phyloP scores from a whole-genome alignment of 1,139 yeast genomes.

The Eremothecium gossypii region DNA sequence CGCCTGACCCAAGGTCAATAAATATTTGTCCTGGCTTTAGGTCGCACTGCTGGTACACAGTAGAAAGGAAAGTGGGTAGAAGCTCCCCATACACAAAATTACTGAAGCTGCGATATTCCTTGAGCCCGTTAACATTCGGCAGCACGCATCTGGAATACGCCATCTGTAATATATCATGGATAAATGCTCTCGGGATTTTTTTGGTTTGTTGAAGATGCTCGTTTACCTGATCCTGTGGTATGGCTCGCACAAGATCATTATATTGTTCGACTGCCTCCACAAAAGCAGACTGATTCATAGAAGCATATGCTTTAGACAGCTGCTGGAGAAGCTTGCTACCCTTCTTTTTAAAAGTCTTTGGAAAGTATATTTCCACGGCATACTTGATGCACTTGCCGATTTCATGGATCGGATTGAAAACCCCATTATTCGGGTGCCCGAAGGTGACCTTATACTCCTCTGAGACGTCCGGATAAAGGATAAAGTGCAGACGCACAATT shows the following conservation, averaged over 20 bases:
- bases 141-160: conserved; percentile 73
- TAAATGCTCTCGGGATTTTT: conserved; percentile 44
- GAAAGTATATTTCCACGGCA: conserved; percentile 37
- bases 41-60: conserved; percentile 55
- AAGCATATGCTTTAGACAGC: conserved; percentile 36
- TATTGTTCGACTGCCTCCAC: conserved; percentile 33
- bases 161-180: conserved; percentile 63
- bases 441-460: conserved; percentile 28
- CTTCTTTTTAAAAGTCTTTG: conserved; percentile 33
- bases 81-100: conserved; percentile 89
- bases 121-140: conserved; percentile 56
- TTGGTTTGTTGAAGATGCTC: conserved; percentile 33
- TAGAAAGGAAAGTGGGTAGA: conserved; percentile 66
- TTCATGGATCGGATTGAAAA: conserved; percentile 60
- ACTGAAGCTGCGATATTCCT: conserved; percentile 76
- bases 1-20: conserved; percentile 88
- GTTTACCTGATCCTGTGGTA: conserved; percentile 31
- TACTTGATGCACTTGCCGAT: conserved; percentile 53
- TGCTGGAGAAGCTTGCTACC: conserved; percentile 40
- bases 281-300: conserved; percentile 31
- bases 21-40: conserved; percentile 48
- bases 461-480: conserved; percentile 22
- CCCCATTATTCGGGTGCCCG: conserved; percentile 8
- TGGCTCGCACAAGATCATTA: conserved; percentile 32
- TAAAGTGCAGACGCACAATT: conserved; percentile 19